phyloP scores from a whole-genome alignment of 2,329 filamentous ascomycete genomes.

The Torrubiella hemipterigena region DNA sequence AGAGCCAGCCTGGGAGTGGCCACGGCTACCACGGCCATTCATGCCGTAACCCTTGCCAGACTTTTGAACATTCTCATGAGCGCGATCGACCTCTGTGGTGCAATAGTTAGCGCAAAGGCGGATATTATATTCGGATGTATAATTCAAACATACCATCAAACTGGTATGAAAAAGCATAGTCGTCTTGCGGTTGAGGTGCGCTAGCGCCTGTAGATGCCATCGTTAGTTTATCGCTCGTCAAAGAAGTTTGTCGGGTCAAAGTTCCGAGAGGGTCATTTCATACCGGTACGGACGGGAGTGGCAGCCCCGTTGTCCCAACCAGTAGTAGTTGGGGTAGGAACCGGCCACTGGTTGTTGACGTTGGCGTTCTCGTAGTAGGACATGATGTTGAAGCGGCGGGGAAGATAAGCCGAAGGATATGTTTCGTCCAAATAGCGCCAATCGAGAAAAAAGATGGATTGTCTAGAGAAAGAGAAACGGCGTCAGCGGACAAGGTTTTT shows the following conservation, averaged over 20 bases:
- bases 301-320: constrained; percentile 32
- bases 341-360: constrained; percentile 30
- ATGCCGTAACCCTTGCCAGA: constrained; percentile 82
- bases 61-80: constrained; percentile 90
- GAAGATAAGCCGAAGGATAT: constrained; percentile 1
- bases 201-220: constrained; percentile 47
- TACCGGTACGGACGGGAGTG: constrained; percentile 28
- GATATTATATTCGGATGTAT: background rate
- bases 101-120: constrained; percentile 12
- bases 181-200: constrained; percentile 63
- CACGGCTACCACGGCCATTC: constrained; percentile 63
- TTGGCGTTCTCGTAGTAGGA: constrained; percentile 35
- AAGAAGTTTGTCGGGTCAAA: background rate
- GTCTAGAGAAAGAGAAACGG: constrained; percentile 4
- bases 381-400: constrained; percentile 17
- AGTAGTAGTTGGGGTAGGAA: constrained; percentile 16
- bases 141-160: constrained; percentile 65
- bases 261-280: constrained; percentile 6
- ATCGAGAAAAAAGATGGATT: constrained; percentile 7
- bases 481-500: too few species aligned
- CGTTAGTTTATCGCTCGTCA: constrained; percentile 6
- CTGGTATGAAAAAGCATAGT: constrained; percentile 74
- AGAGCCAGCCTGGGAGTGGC: constrained; percentile 47
- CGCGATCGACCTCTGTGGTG: constrained; percentile 77
- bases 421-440: too few species aligned